Evolutionary conservation across 176 grass and related monocot genomes (phyloP), one percentile per base, ranked within the genome.

Genomic region (Themeda triandra): DNA sequence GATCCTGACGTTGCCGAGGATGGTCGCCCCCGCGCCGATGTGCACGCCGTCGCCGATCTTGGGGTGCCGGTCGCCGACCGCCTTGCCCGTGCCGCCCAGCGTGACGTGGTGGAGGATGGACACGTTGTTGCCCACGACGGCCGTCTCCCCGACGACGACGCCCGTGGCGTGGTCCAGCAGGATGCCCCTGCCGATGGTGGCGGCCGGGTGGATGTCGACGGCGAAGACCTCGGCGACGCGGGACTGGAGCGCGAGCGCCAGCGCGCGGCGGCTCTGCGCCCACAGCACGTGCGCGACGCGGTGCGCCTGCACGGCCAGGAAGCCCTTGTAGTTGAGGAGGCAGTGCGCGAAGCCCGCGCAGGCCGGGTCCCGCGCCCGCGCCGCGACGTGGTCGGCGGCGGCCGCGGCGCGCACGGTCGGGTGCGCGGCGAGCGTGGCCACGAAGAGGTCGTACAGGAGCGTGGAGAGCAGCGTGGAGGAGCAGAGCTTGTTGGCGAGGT

Each of bases 51-150:
- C 92, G 0, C 72, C 91, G 42, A 98, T 95, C 82, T 98, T 98
- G 60, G 95, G 95, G 62, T 98, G 95, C 23, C 95, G 87, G 87
- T 95, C 95, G 10, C 95, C 95, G 7, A 95, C 85, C 27, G 85
- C 95, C 87, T 98, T 98, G 23, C 95, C 95, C 0, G 95, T 98
- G 29, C 95, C 95, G 6, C 92, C 95, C 9, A 98, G 95, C 49
- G 95, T 98, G 17, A 98, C 95, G 80, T 98, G 95, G 83, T 98
- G 95, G 49, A 98, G 95, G 80, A 98, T 93, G 29, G 95, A 98
- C 33, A 98, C 95, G 80, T 95, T 98, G 89, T 95, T 90, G 23
- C 95, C 95, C 19, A 98, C 85, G 35, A 98, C 92, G 75, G 95
- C 95, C 7, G 95, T 98, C 87, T 98, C 95, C 35, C 95, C 95